Conservation (phyloP, 2,329 filamentous ascomycete genomes). For the Amesomyces nigricolor region DNA sequence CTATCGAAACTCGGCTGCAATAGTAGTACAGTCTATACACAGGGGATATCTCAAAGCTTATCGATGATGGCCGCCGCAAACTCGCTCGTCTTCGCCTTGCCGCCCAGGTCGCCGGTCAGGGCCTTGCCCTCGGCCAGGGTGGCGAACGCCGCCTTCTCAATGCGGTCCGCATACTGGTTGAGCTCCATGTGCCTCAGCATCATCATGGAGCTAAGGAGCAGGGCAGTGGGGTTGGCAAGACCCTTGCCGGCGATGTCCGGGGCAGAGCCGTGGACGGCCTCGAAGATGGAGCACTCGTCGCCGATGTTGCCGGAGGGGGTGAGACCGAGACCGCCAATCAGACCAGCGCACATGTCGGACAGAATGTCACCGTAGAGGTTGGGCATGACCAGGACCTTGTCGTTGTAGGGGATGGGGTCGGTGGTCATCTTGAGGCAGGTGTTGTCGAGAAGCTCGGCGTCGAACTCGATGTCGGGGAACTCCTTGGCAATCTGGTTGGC, state of each 20-base stretch:
- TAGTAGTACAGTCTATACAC: conserved; percentile 23
- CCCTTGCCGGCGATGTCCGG: conserved; percentile 95
- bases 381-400: conserved; percentile 97
- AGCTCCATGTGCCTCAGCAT: conserved; percentile 99
- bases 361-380: conserved; percentile 99
- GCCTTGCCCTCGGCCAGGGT: conserved; percentile 94
- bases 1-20: conserved; percentile 15
- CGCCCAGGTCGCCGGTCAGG: conserved; percentile 92
- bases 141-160: conserved; percentile 92
- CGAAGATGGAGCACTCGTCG: conserved; percentile 99
- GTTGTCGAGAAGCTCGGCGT: conserved; percentile 97
- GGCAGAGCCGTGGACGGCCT: conserved; percentile 96
- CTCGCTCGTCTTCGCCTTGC: conserved; percentile 92
- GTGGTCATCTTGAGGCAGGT: conserved; percentile 98
- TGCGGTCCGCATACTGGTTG: conserved; percentile 73
- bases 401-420: conserved; percentile 93
- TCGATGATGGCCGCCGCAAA: conserved; percentile 88
- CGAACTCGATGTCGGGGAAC: conserved; percentile 92
- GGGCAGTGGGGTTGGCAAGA: conserved; percentile 93
- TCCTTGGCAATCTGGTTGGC: conserved; percentile 86
- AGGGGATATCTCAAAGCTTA: conserved; percentile 42
- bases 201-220: conserved; percentile 96
- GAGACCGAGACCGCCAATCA: conserved; percentile 94
- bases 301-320: conserved; percentile 98
- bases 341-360: conserved; percentile 97